Conservation (phyloP, 108 stramenopile genomes). For the Skeletonema tropicum region DNA sequence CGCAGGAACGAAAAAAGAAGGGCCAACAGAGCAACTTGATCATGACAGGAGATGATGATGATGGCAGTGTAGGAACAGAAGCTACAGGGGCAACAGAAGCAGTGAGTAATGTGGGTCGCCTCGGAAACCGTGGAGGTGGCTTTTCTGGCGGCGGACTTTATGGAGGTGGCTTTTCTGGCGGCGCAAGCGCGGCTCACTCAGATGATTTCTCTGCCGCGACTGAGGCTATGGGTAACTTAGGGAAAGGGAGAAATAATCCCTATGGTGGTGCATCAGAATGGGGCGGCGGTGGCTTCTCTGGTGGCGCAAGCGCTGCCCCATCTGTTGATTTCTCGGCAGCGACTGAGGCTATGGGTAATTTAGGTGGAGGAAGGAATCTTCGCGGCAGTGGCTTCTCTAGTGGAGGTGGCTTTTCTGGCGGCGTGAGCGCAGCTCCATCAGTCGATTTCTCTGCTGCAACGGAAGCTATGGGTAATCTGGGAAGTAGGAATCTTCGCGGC, state of each 20-base stretch:
- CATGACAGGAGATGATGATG: conserved; percentile 19
- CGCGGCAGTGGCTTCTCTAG: not conserved
- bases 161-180: not conserved
- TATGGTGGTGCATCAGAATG: not conserved
- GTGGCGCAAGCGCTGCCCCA: not conserved
- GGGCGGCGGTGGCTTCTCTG: not conserved
- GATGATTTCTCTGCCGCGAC: not conserved
- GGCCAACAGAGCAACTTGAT: conserved; percentile 19
- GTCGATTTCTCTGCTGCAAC: conserved; percentile 3
- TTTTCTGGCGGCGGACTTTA: not conserved
- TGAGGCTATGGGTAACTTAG: not conserved
- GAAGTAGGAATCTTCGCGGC: not conserved
- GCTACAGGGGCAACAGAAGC: conserved; percentile 16
- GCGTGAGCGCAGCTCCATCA: not conserved
- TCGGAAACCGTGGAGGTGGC: not conserved
- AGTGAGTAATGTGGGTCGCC: not conserved
- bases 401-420: not conserved
- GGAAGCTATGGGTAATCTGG: not conserved
- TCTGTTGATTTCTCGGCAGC: conserved; percentile 4
- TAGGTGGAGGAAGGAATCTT: not conserved
- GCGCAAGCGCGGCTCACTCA: not conserved
- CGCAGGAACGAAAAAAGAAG: conserved; percentile 11
- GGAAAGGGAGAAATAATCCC: not conserved
- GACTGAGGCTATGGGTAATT: not conserved
- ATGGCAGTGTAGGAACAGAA: conserved; percentile 23